These are phyloP conservation scores for Imleria badia DNA, from an alignment of 768 basidiomycete genomes.

Conservation along the genomic window DNA sequence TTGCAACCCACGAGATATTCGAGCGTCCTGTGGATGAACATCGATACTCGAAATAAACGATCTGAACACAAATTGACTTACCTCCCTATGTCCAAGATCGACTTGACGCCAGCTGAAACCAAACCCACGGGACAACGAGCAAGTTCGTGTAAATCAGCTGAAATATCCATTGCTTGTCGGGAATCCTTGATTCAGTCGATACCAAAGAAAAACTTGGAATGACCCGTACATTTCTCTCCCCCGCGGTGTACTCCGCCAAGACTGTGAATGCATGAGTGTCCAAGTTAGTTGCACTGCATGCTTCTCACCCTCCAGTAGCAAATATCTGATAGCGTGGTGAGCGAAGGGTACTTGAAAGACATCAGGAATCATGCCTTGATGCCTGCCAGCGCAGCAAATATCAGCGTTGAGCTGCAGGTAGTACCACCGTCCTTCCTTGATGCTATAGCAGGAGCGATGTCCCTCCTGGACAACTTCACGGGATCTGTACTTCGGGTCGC, in stretches of 20 bases:
- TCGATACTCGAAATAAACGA: not conserved
- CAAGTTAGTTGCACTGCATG: not conserved
- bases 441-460: constrained; percentile 75
- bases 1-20: constrained; percentile 66
- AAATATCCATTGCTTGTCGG: constrained; percentile 92
- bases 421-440: constrained; percentile 74
- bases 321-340: constrained; percentile 56
- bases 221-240: constrained; percentile 58
- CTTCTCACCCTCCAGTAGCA: constrained; percentile 83
- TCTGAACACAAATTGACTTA: constrained; percentile 18
- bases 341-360: not conserved
- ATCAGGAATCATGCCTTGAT: constrained; percentile 60
- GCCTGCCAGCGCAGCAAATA: constrained; percentile 77
- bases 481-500: constrained; percentile 50
- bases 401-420: constrained; percentile 71
- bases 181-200: not conserved
- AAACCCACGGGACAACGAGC: constrained; percentile 87
- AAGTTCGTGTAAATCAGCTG: constrained; percentile 90
- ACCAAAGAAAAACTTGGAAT: not conserved
- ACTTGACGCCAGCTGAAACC: constrained; percentile 92
- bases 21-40: constrained; percentile 53
- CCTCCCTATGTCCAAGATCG: constrained; percentile 91
- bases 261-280: constrained; percentile 32
- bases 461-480: constrained; percentile 75
- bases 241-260: constrained; percentile 86